Base-by-base conservation (phyloP, 352 stramenopile species). In the Phytophthora podocarpi region DNA sequence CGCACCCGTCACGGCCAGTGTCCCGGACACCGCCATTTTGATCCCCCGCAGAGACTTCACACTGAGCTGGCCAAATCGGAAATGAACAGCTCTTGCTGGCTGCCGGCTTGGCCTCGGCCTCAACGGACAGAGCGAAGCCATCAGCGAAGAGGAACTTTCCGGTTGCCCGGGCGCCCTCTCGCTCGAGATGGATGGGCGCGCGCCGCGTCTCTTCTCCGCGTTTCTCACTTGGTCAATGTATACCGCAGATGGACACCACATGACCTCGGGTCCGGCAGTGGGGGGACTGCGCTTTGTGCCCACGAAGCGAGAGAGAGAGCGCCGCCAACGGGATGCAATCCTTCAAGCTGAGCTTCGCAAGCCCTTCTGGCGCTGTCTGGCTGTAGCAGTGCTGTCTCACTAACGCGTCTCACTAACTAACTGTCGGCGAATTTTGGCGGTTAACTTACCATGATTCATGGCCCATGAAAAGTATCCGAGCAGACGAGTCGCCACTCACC, bases 1-100 rank as follows among this genome's bases (percentile, higher is more conserved):
- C 74, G 55, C 50, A 84, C 72, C 74, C 30, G 40, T 70, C 20
- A 81, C 70, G 43, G 72, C 48, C 23, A 84, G 66, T 71, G 72
- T 79, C 50, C 69, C 72, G 11, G 74, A 77, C 61, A 77, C 65
- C 34, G 52, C 61, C 74, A 81, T 84, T 57, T n/a, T 57, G 27
- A 26, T 47, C 50, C 63, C 49, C 41, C 50, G 20, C 41, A 49
- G 39, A 43, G 69, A 74, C 63, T 70, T 74, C 30, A 32, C 59
- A 51, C 55, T 64, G 54, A 47, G 56, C 16, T 45, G 48, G 53
- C 67, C 62, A 76, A 80, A 70, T 74, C 16, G 67, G 50, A 76
- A 82, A 80, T 82, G 74, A 76, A 12, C 16, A 54, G 18, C 1
- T 23, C n/a, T n/a, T n/a, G n/a, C n/a, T n/a, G n/a, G n/a, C n/a